Evolutionary conservation across 805 yeast species (phyloP).

Genomic region (Wickerhamomyces strasburgensis): DNA sequence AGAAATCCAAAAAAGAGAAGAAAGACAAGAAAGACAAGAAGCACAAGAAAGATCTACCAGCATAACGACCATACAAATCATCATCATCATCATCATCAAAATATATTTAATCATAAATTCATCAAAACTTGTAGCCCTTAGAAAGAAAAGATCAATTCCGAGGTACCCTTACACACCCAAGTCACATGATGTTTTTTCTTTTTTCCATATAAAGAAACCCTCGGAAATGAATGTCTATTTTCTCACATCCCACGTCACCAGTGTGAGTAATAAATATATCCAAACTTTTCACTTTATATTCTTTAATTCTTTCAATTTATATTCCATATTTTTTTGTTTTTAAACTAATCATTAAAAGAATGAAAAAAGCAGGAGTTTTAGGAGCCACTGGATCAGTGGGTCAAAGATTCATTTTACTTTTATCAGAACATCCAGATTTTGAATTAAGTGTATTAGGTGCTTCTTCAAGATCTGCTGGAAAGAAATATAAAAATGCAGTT

Average conservation of each 20-base stretch:
- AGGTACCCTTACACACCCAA: too few species aligned
- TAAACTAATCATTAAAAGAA: constrained; percentile 25
- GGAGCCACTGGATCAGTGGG: constrained; percentile 99
- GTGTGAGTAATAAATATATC: background rate
- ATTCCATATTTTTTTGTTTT: too few species aligned
- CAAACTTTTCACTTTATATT: background rate
- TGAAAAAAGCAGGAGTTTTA: constrained; percentile 69
- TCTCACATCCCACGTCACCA: too few species aligned
- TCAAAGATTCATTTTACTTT: constrained; percentile 83
- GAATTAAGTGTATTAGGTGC: constrained; percentile 87
- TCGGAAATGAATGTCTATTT: too few species aligned
- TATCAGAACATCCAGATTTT: constrained; percentile 86
- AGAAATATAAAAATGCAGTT: constrained; percentile 75
- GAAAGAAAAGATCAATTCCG: too few species aligned
- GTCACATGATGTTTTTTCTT: too few species aligned
- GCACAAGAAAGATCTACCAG: constrained; percentile 5
- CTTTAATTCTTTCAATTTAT: background rate
- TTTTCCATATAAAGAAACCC: too few species aligned
- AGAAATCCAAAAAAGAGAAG: constrained; percentile 12
- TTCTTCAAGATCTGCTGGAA: constrained; percentile 90
- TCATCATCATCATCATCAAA: too few species aligned
- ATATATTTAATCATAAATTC: too few species aligned
- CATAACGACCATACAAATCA: background rate
- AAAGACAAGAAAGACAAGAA: constrained; percentile 15
- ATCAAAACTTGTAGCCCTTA: too few species aligned